phyloP scores from a whole-genome alignment of 345 rosid genomes.

The Capsella bursapastoris region DNA sequence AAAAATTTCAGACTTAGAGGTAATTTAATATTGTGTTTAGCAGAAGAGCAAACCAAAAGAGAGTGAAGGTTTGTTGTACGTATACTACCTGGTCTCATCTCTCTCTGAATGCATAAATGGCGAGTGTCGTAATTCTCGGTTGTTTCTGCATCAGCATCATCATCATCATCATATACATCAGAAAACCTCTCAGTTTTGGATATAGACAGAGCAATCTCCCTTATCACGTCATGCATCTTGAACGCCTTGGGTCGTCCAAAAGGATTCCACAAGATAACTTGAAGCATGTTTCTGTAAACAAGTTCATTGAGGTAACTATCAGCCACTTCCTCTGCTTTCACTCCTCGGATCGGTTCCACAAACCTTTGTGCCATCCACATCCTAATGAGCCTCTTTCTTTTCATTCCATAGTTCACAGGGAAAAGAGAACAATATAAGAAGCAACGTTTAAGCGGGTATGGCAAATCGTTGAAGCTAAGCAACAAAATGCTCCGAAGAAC shows the following conservation, averaged over 20 bases:
- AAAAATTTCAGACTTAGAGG: constrained; percentile 34
- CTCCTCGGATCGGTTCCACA: constrained; percentile 33
- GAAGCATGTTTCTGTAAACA: constrained; percentile 49
- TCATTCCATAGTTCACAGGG: constrained; percentile 40
- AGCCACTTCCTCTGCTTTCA: constrained; percentile 44
- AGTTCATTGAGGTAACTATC: constrained; percentile 48
- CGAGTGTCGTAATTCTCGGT: constrained; percentile 18
- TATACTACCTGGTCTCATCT: constrained; percentile 11
- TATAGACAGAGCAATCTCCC: constrained; percentile 49
- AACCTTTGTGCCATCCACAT: constrained; percentile 52
- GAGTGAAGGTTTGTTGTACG: constrained; percentile 39
- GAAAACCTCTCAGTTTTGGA: constrained; percentile 43
- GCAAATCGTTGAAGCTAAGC: constrained; percentile 47
- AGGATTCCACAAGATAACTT: constrained; percentile 42
- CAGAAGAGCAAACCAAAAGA: constrained; percentile 41
- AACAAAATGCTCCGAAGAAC: constrained; percentile 43
- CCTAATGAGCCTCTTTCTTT: constrained; percentile 40
- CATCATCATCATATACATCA: constrained; percentile 32
- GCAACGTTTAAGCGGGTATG: constrained; percentile 39
- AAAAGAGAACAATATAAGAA: constrained; percentile 47
- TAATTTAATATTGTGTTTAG: constrained; percentile 1
- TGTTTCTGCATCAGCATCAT: constrained; percentile 20
- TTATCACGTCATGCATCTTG: constrained; percentile 52
- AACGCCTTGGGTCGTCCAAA: constrained; percentile 40
- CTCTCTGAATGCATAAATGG: constrained; percentile 43